phyloP scores from a whole-genome alignment of 2,329 filamentous ascomycete genomes.

The Clonostachys chloroleuca region DNA sequence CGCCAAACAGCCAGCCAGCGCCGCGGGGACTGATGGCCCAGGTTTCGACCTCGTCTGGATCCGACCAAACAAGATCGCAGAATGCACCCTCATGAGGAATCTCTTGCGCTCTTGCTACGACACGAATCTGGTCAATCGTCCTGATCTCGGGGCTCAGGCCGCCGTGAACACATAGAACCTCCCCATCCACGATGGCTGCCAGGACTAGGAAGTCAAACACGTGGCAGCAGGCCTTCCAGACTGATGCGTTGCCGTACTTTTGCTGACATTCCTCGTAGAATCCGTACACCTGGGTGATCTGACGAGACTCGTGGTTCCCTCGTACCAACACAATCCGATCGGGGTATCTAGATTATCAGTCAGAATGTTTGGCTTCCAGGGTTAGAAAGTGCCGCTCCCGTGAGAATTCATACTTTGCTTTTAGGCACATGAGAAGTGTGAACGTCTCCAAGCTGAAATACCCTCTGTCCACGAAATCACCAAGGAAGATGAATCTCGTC shows the following conservation, averaged over 20 bases:
- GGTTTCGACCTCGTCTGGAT: conserved; percentile 94
- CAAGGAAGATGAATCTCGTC: conserved; percentile 58
- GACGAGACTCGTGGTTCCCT: conserved; percentile 95
- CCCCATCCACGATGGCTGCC: conserved; percentile 94
- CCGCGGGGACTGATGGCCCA: conserved; percentile 93
- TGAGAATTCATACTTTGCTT: conserved; percentile 51
- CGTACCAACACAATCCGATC: conserved; percentile 93
- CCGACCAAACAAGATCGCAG: conserved; percentile 97
- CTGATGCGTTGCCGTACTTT: conserved; percentile 97
- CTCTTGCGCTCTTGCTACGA: conserved; percentile 94
- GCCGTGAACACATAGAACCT: conserved; percentile 97
- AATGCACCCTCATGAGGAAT: conserved; percentile 98
- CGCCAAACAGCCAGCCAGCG: conserved; percentile 96
- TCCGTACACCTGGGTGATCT: conserved; percentile 97
- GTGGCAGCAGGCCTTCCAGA: conserved; percentile 99
- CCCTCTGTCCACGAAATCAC: conserved; percentile 95
- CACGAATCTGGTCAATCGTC: conserved; percentile 97
- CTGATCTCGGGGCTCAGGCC: conserved; percentile 87
- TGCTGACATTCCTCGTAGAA: conserved; percentile 98
- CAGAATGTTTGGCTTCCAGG: background rate
- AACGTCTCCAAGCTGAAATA: conserved; percentile 99
- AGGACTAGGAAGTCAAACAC: conserved; percentile 98
- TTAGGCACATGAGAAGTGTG: conserved; percentile 92
- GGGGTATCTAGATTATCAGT: conserved; percentile 64
- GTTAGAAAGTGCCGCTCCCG: background rate